These are phyloP conservation scores for Chytridium lagenaria DNA, from an alignment of 371 early-diverging fungal genomes.

Conservation along the genomic window DNA sequence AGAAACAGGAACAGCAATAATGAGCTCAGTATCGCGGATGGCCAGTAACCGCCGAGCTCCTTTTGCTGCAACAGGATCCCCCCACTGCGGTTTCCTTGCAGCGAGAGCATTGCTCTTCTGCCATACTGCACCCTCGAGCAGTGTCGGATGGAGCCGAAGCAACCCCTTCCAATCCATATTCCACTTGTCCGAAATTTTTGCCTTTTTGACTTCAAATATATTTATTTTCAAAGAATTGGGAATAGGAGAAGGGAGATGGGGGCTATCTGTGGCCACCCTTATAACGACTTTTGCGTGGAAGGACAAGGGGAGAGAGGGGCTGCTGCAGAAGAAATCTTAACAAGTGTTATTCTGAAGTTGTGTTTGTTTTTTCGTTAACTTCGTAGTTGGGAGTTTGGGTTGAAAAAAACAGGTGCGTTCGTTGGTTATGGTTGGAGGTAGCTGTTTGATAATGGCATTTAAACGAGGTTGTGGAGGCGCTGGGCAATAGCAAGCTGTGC, in stretches of 20 bases:
- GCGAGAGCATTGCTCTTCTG: neutral
- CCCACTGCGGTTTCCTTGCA: neutral
- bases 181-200: neutral
- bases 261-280: too few relatives aligned
- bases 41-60: neutral
- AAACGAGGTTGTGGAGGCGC: constrained; percentile 72
- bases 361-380: too few relatives aligned
- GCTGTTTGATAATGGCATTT: too few relatives aligned
- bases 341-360: too few relatives aligned
- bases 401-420: too few relatives aligned
- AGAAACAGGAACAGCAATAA: neutral
- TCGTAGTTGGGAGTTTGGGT: too few relatives aligned
- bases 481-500: constrained; percentile 93
- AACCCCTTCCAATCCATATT: neutral
- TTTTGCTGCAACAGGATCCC: neutral
- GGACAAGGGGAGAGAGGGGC: too few relatives aligned
- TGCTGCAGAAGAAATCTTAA: too few relatives aligned
- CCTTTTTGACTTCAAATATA: too few relatives aligned
- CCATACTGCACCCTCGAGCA: neutral
- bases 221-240: neutral
- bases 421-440: too few relatives aligned
- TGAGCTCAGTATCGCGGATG: constrained; percentile 1
- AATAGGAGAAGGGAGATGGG: too few relatives aligned
- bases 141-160: neutral
- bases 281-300: too few relatives aligned